phyloP scores from a whole-genome alignment of 1,284 basidiomycete species.

The Microbotryomycetes sp. region DNA sequence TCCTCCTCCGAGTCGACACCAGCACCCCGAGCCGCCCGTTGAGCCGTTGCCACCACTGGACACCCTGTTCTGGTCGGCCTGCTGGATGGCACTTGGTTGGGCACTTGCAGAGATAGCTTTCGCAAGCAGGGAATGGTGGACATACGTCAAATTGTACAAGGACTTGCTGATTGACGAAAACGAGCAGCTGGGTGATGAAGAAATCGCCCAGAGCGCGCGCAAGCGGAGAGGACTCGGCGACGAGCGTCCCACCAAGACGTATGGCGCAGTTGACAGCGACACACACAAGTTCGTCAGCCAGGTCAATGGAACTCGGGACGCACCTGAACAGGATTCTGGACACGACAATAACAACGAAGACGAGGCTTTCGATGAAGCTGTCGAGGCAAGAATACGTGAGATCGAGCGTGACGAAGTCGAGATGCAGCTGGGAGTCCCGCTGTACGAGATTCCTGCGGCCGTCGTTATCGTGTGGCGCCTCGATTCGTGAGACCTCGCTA shows the following conservation, averaged over 20 bases:
- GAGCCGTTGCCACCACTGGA: slow-evolving; percentile 25
- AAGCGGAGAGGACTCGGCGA: neutral
- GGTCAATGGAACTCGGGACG: neutral
- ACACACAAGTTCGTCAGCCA: neutral
- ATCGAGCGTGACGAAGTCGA: slow-evolving; percentile 25
- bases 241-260: neutral
- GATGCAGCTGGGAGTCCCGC: slow-evolving; percentile 23
- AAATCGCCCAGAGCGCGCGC: neutral
- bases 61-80: slow-evolving; percentile 25
- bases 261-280: neutral
- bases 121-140: slow-evolving; percentile 15
- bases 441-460: slow-evolving; percentile 26
- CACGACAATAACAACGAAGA: neutral
- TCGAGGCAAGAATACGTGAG: slow-evolving; percentile 12
- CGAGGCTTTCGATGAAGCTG: slow-evolving; percentile 3
- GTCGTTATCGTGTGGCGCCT: slow-evolving; percentile 29
- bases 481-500: slow-evolving; percentile 13
- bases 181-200: neutral
- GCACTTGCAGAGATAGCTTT: slow-evolving; percentile 21
- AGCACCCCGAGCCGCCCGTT: neutral
- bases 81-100: slow-evolving; percentile 29
- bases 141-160: slow-evolving; percentile 20
- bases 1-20: neutral
- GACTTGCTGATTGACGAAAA: slow-evolving; percentile 16
- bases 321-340: no score